Base-by-base conservation (phyloP, 805 yeast species). In the Starmerella apicola region DNA sequence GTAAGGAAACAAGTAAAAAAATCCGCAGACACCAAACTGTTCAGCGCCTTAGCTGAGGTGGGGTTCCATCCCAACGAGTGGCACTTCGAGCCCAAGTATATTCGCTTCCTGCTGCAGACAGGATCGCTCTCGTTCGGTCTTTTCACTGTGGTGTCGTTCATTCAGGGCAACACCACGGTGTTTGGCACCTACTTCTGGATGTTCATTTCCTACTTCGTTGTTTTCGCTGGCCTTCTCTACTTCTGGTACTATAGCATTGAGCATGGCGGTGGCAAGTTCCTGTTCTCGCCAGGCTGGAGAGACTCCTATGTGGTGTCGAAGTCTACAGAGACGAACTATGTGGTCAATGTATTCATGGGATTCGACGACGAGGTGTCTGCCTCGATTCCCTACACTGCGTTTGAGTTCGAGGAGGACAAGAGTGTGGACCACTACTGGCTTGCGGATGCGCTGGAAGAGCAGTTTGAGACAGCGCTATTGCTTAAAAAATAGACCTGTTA, bases 251-350 rank as follows among this genome's bases (percentile, higher is more conserved):
- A 18, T 15, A 15, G 25, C 17, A 41, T 45, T 9, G 50, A 46
- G 41, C 39, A 41, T 34, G 50, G 49, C 16, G 48, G 50, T 22
- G 50, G 49, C 7, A 3, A 15, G 20, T 34, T 38, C 35, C 13
- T 46, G 5, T 46, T 46, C 36, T 41, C 49, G 26, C 50, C 46
- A 18, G 46, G 46, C 33, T 46, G 49, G 49, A 32, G 38, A 12
- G 50, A 46, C 38, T 28, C 50, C 34, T 45, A 28, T 19, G 36
- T 41, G 19, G 21, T 25, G 15, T 33, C 46, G 18, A 12, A 24
- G 6, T 13, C 26, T 30, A 44, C 48, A 21, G n/a, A 15, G 31
- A 45, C 50, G 4, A 45, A 44, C 29, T 45, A 38, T 25, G 36
- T 44, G 7, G 34, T 46, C 13, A 30, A 33, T 10, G 33, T 46